Base-by-base conservation (phyloP, 352 stramenopile species). In the Pythium periplocum region DNA sequence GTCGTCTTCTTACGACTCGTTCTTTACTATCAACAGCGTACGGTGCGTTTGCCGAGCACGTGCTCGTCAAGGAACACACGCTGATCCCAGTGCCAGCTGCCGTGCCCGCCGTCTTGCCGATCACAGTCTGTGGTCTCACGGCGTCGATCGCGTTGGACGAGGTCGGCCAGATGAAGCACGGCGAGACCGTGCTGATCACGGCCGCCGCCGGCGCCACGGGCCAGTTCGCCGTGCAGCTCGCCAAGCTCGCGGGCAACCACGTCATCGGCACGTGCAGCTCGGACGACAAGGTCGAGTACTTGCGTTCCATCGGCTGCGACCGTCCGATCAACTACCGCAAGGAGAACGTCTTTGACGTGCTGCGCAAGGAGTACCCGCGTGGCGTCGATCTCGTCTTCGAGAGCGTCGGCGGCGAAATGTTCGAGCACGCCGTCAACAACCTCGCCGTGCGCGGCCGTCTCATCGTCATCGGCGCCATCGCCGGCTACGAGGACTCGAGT, bases 291-390 rank as follows among this genome's bases (percentile, higher is more conserved):
- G 79, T 75, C 42, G 77, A 91, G 36, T 80, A 87, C 62, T 66
- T 92, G 40, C 54, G 56, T 30, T 71, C 57, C 26, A 58, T 82
- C 10, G 81, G 74, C n/a, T 74, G 60, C 33, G 72, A 86, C 55
- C 76, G 83, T 39, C 55, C 83, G 47, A 74, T 94, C 45, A 83
- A 92, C 60, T 94, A 94, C 68, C 73, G 63, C 33, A 78, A 92
- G 60, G 69, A 83, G 42, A 73, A 69, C 33, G 37, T 78, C 39
- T 62, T 49, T 42, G 54, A 77, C 41, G 65, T 73, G 68, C 55
- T 78, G 35, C 71, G 71, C 57, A 75, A 75, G 57, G 69, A 78
- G 69, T 68, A 83, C 71, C 67, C 71, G 11, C 43, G 46, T 8
- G 65, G 65, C 32, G 62, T 80, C 31, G 60, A 80, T 44, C 51